A percentile compares a stretch with the other conserved stretches of the same genome.
Conservation (phyloP, 345 rosid genomes). For the Salix exigua region DNA sequence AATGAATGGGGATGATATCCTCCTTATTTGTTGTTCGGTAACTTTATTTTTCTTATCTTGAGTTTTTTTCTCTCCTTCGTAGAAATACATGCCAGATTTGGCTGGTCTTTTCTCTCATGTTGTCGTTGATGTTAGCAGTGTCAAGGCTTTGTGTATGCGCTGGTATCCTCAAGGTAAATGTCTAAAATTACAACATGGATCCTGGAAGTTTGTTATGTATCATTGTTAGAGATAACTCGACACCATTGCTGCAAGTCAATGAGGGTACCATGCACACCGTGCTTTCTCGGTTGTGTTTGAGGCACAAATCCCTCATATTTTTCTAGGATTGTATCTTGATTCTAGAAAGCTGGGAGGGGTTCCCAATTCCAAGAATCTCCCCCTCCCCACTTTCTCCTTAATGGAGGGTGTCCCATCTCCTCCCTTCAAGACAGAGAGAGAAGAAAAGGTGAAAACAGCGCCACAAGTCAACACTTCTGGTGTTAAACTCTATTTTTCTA, state of each 20-base stretch:
- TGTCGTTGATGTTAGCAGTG: slow-evolving; percentile 85
- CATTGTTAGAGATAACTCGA: background rate
- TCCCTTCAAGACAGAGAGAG: no score
- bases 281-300: background rate
- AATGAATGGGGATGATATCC: background rate
- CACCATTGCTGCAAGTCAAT: background rate
- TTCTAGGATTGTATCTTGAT: no score
- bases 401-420: no score
- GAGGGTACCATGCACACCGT: background rate
- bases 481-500: background rate
- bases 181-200: background rate
- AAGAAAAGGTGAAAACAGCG: no score
- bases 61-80: slow-evolving; percentile 12
- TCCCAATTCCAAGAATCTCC: no score
- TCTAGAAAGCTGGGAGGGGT: no score
- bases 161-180: slow-evolving; percentile 71
- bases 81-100: slow-evolving; percentile 89
- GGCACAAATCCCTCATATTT: no score
- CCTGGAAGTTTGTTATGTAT: background rate
- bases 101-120: slow-evolving; percentile 70
- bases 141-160: slow-evolving; percentile 67
- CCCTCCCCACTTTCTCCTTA: no score
- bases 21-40: background rate
- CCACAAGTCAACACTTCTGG: no score
- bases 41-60: background rate